Percentiles rank a stretch among this genome's conserved stretches.
phyloP scores from a whole-genome alignment of 768 basidiomycete genomes.

The Tephrocybe sp. region DNA sequence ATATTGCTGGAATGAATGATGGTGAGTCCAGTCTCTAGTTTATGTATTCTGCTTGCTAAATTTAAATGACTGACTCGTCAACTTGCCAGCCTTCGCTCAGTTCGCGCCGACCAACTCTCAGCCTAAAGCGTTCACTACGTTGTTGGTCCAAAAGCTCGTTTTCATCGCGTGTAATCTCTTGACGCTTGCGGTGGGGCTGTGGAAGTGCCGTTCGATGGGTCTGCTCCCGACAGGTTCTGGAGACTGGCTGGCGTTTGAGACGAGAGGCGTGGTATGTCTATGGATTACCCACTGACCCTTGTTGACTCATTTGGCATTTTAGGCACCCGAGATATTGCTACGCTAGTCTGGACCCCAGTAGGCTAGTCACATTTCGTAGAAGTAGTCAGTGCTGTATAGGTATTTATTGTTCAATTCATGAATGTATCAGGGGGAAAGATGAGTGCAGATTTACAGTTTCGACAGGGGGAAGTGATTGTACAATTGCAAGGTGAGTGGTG shows the following conservation, averaged over 20 bases:
- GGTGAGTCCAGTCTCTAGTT: constrained; percentile 46
- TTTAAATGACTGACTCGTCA: background rate
- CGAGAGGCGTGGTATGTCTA: constrained; percentile 61
- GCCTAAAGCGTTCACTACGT: constrained; percentile 49
- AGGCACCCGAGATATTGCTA: constrained; percentile 17
- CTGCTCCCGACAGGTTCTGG: constrained; percentile 87
- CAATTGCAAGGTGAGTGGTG: too few relatives aligned
- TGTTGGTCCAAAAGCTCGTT: constrained; percentile 69
- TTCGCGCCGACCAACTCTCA: constrained; percentile 69
- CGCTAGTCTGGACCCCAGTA: background rate
- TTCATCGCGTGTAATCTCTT: constrained; percentile 74
- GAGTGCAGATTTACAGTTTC: too few relatives aligned
- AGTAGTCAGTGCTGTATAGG: too few relatives aligned
- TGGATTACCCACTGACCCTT: background rate
- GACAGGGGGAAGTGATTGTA: too few relatives aligned
- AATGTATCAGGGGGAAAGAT: too few relatives aligned
- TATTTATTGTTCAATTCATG: too few relatives aligned
- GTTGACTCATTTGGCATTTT: background rate
- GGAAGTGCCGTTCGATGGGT: constrained; percentile 94
- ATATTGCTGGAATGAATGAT: constrained; percentile 73
- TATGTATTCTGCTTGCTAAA: background rate
- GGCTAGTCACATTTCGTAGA: too few relatives aligned
- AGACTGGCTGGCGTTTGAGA: constrained; percentile 95
- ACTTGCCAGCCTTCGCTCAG: constrained; percentile 60
- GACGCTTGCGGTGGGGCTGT: constrained; percentile 82